A percentile compares a stretch with the other conserved stretches of the same genome.
These are phyloP conservation scores for Plectosphaerella cucumerina DNA, from an alignment of 2,329 filamentous ascomycete species.

Conservation along the genomic window DNA sequence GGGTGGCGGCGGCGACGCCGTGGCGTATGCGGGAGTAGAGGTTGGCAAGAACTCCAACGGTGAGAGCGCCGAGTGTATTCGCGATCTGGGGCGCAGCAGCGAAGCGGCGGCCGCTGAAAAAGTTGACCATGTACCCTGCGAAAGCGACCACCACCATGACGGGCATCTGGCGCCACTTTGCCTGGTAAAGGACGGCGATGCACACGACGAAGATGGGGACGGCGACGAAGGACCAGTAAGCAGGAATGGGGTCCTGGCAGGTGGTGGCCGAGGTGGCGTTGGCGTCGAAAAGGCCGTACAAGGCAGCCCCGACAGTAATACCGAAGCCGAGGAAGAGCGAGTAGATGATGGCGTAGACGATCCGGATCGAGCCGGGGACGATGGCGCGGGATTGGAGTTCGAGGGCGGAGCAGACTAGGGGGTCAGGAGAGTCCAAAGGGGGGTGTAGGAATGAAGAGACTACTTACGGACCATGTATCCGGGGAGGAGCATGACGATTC, in stretches of 20 bases:
- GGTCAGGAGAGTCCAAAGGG: not conserved
- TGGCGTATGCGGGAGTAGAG: slow-evolving; percentile 61
- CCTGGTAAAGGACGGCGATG: slow-evolving; percentile 73
- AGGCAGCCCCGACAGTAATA: slow-evolving; percentile 61
- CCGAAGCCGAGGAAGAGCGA: slow-evolving; percentile 69
- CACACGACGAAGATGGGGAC: slow-evolving; percentile 71
- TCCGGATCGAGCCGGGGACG: slow-evolving; percentile 66
- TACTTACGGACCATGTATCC: slow-evolving; percentile 56
- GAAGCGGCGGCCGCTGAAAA: slow-evolving; percentile 64
- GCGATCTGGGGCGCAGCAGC: slow-evolving; percentile 68
- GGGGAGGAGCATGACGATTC: slow-evolving; percentile 62
- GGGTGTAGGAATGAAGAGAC: not conserved
- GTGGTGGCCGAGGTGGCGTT: slow-evolving; percentile 41
- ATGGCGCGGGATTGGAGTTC: slow-evolving; percentile 67
- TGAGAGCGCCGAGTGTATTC: slow-evolving; percentile 72
- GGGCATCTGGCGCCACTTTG: slow-evolving; percentile 75
- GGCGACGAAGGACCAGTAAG: slow-evolving; percentile 59
- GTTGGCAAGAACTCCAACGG: slow-evolving; percentile 73
- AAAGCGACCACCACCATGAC: slow-evolving; percentile 72
- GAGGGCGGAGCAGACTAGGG: slow-evolving; percentile 40
- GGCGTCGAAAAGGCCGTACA: slow-evolving; percentile 58
- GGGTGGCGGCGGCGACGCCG: slow-evolving; percentile 43
- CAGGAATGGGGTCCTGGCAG: slow-evolving; percentile 39
- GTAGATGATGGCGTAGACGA: slow-evolving; percentile 73
- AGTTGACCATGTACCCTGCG: slow-evolving; percentile 72